A percentile compares a stretch with the other conserved stretches of the same genome.
Evolutionary conservation across 352 stramenopile genomes (phyloP).

Genomic region (Peronospora farinosa): DNA sequence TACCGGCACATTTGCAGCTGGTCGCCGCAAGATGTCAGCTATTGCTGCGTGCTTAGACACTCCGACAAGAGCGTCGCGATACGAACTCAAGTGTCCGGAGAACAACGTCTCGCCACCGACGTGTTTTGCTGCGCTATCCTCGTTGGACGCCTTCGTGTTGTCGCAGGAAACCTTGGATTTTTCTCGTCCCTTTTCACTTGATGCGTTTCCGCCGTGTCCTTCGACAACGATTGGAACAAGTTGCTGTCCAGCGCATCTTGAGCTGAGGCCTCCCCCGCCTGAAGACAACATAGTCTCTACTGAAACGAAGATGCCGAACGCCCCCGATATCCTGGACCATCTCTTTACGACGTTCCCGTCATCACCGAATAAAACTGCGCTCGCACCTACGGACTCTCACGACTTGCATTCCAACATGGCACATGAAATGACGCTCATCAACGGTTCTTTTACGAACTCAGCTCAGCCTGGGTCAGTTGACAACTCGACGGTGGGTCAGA

Average conservation of each 20-base stretch:
- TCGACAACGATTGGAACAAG: constrained; percentile 28
- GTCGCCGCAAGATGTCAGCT: constrained; percentile 20
- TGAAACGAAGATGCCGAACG: constrained; percentile 9
- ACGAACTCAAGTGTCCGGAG: constrained; percentile 50
- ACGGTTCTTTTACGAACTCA: constrained; percentile 4
- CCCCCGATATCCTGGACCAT: constrained; percentile 18
- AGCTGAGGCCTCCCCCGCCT: constrained; percentile 27
- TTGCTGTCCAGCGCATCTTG: constrained; percentile 32
- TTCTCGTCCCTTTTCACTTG: constrained; percentile 24
- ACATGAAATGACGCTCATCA: background rate
- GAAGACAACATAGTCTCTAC: constrained; percentile 2
- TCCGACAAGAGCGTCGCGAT: constrained; percentile 27
- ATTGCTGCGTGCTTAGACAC: constrained; percentile 20
- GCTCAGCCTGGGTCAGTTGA: constrained; percentile 3
- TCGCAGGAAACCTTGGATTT: constrained; percentile 32
- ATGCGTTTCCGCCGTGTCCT: constrained; percentile 25
- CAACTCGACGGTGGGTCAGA: constrained; percentile 3
- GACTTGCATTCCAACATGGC: background rate
- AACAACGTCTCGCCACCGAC: constrained; percentile 51
- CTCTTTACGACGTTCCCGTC: constrained; percentile 18
- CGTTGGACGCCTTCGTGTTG: constrained; percentile 40
- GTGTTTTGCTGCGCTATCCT: constrained; percentile 41
- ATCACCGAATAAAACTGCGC: background rate
- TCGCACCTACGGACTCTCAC: constrained; percentile 3
- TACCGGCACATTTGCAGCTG: constrained; percentile 1